Evolutionary conservation across 2,329 filamentous ascomycete species (phyloP), one percentile per base, ranked within the genome.

Genomic region (Pestalotiopsis sp.): DNA sequence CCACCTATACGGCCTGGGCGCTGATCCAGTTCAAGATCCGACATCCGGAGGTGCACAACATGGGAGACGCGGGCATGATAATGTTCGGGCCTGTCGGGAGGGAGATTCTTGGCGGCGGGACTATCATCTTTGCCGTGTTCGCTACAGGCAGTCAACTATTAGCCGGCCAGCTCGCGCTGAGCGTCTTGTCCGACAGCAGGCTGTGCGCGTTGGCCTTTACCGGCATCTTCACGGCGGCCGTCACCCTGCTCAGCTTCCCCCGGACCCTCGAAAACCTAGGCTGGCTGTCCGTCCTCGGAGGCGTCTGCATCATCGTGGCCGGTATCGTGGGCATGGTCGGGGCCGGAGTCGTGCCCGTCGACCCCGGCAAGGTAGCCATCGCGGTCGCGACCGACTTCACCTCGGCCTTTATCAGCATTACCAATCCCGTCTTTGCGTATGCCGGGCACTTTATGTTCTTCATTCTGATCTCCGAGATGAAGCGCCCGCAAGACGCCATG

Each of bases 401-500:
- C 27, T 75, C 78, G 1, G 84, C 83, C 1, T 86, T 86, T 67
- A 77, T 84, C 64, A 80, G 77, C 36, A 80, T 86, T 65, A 86
- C 83, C 13, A 87, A 87, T 71, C 84, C 85, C 0, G 84, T 87
- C 0, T 87, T 87, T 69, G 80, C 84, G 0, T 87, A 83, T 72
- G 84, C 84, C 0, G 85, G 84, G 4, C 84, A 86, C 68, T 86
- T 86, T 73, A 84, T 86, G 81, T 87, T 87, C 74, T 87, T 87
- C 76, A 81, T 85, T 61, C 78, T 87, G 41, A 84, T 87, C 52
- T 86, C 83, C 0, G 85, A 87, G 72, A 86, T 87, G 85, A 81
- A 81, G 69, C 77, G 79, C 55, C 85, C 85, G 4, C 78, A 81
- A 66, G 83, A 87, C 65, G 83, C 83, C 2, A 86, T 86, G 81